A percentile compares a stretch with the other conserved stretches of the same genome.
Conservation (phyloP, 192 early-diverging fungal species). For the Hyaloraphidium curvatum region DNA sequence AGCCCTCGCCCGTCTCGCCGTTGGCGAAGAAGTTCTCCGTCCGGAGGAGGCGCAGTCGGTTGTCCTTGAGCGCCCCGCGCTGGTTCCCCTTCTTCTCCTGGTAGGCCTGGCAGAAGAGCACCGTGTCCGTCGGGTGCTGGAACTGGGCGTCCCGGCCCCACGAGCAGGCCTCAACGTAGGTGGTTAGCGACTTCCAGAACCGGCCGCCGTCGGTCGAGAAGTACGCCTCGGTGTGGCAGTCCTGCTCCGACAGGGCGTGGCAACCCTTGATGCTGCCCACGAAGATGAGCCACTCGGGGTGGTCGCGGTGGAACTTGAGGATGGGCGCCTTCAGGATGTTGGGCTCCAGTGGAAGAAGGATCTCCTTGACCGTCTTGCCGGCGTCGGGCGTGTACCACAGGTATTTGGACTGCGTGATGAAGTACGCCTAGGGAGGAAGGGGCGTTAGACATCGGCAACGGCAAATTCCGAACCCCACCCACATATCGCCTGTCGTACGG, state of each 20-base stretch:
- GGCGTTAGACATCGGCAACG: background rate
- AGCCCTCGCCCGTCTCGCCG: background rate
- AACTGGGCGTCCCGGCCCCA: background rate
- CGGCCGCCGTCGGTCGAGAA: background rate
- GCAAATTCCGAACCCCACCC: background rate
- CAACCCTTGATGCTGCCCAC: background rate
- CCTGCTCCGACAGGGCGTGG: background rate
- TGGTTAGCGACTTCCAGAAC: background rate
- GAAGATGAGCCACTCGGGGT: background rate
- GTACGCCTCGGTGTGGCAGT: background rate
- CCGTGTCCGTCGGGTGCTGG: background rate
- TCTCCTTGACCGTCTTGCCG: background rate
- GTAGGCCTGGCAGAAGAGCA: background rate
- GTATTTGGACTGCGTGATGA: background rate
- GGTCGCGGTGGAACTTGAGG: background rate
- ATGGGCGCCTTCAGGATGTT: background rate
- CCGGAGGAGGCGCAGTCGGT: background rate
- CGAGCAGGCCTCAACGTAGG: background rate
- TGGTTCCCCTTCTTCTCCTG: conserved; percentile 1
- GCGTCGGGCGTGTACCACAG: background rate
- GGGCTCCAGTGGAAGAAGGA: background rate
- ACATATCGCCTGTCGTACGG: background rate
- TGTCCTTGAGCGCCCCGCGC: background rate
- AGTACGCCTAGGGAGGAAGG: background rate
- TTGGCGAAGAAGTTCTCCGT: background rate